Percentiles rank a stretch among this genome's conserved stretches.
These are phyloP conservation scores for Ceratocystiopsis brevicomis DNA, from an alignment of 2,329 filamentous ascomycete species.

Conservation along the genomic window DNA sequence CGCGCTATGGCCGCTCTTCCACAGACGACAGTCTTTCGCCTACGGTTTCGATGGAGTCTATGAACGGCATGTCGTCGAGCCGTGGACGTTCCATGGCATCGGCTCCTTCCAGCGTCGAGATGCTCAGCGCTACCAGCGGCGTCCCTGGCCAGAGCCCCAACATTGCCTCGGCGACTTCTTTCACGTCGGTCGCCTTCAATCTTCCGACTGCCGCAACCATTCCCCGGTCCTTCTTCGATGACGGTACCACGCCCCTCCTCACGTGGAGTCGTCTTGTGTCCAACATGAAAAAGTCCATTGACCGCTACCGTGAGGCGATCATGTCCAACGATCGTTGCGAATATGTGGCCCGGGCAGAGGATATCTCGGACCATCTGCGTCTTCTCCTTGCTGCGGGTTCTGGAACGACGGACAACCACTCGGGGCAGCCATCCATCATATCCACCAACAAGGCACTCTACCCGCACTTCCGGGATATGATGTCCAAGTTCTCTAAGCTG, in stretches of 20 bases:
- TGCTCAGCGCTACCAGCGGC: constrained; percentile 28
- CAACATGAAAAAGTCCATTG: constrained; percentile 82
- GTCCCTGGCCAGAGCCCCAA: constrained; percentile 25
- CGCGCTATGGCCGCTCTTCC: constrained; percentile 46
- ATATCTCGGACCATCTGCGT: constrained; percentile 91
- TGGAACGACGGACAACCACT: constrained; percentile 95
- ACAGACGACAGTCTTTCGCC: constrained; percentile 55
- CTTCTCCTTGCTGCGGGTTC: constrained; percentile 88
- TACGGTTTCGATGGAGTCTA: constrained; percentile 79
- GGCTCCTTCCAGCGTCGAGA: constrained; percentile 32
- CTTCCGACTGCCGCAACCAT: constrained; percentile 40
- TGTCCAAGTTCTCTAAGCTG: constrained; percentile 99
- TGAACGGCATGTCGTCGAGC: constrained; percentile 46
- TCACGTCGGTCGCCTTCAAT: constrained; percentile 38
- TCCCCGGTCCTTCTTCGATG: constrained; percentile 77
- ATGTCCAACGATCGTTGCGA: constrained; percentile 66
- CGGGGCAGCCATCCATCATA: constrained; percentile 96
- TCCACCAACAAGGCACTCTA: constrained; percentile 95
- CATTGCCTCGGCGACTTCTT: constrained; percentile 40
- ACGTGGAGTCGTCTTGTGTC: constrained; percentile 82
- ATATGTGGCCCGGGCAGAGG: constrained; percentile 86
- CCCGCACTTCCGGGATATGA: constrained; percentile 95
- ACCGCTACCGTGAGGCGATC: constrained; percentile 80
- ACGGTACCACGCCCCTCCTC: constrained; percentile 58
- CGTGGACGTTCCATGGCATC: constrained; percentile 21